phyloP scores from a whole-genome alignment of 1,284 basidiomycete genomes.

The Cerrena zonata region DNA sequence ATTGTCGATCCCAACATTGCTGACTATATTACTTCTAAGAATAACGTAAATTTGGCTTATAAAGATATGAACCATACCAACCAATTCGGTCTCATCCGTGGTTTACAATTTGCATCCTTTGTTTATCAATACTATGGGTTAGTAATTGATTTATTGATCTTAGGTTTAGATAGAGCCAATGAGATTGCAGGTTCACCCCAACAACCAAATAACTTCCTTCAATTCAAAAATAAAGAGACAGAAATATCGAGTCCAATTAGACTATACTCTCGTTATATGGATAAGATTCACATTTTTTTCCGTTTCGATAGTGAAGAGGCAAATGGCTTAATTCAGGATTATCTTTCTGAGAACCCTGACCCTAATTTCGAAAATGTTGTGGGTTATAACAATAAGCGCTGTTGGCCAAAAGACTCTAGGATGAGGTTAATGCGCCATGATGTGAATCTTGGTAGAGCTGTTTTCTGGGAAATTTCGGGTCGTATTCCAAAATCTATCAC shows the following conservation, averaged over 20 bases:
- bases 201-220: constrained; percentile 95
- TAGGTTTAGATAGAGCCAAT: constrained; percentile 91
- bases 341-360: constrained; percentile 93
- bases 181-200: constrained; percentile 96
- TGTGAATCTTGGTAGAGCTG: constrained; percentile 95
- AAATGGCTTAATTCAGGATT: constrained; percentile 94
- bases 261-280: constrained; percentile 91
- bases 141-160: constrained; percentile 85
- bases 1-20: constrained; percentile 96
- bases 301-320: constrained; percentile 98
- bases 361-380: constrained; percentile 99
- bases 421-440: constrained; percentile 99
- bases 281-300: constrained; percentile 91
- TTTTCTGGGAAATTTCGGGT: constrained; percentile 99
- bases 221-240: constrained; percentile 87
- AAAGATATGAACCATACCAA: constrained; percentile 86
- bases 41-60: constrained; percentile 90
- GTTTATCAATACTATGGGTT: constrained; percentile 96
- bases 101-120: constrained; percentile 92
- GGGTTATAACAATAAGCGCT: constrained; percentile 98
- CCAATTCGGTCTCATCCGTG: constrained; percentile 87
- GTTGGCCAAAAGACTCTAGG: constrained; percentile 97
- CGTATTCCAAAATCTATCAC: constrained; percentile 91
- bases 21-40: constrained; percentile 96
- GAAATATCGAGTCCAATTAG: constrained; percentile 93